Evolutionary conservation across 106 monocot genomes (phyloP), one percentile per base, ranked within the genome.

Genomic region (Dendrobium nobile): DNA sequence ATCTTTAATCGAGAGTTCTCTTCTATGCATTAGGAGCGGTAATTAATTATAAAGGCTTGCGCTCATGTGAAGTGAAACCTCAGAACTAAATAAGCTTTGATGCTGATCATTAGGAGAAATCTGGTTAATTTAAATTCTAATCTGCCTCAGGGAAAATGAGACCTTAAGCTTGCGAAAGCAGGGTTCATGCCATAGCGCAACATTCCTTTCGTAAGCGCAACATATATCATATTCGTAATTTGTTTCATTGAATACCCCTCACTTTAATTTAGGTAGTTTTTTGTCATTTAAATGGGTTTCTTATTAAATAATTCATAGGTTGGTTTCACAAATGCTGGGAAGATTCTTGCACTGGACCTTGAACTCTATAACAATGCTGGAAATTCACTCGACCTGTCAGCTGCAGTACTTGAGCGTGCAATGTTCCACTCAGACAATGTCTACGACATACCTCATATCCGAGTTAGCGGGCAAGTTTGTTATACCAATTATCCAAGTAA

Each of bases 401-500:
- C 70, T 64, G 45, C 93, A 19, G 83, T 99, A 27, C 91, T 95
- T 51, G 99, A 99, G 67, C 92, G 99, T 79, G 92, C 99, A 55
- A 93, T 99, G 87, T 87, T 95, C 83, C 87, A 88, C 79, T 95
- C 90, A 73, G 99, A 91, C 65, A 99, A 99, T 86, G 95, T 92
- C 31, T 99, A 99, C 82, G 79, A 84, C 75, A 89, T 99, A 81
- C 91, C 99, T 47, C 78, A 99, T 87, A 47, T 99, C 18, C 91
- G 88, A 78, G 79, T 99, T 74, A 86, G 22, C 64, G 99, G 99
- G 41, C 77, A 86, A 80, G 91, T 95, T 51, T 99, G 99, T 72
- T 91, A 80, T 82, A 99, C 99, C 15, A 99, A 99, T 84, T 90
- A 93, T 19, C 93, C 99, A 33, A 99, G 95, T 81, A 91, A 99